phyloP scores from a whole-genome alignment of 1,139 yeast genomes.

The Geotrichum australiense region DNA sequence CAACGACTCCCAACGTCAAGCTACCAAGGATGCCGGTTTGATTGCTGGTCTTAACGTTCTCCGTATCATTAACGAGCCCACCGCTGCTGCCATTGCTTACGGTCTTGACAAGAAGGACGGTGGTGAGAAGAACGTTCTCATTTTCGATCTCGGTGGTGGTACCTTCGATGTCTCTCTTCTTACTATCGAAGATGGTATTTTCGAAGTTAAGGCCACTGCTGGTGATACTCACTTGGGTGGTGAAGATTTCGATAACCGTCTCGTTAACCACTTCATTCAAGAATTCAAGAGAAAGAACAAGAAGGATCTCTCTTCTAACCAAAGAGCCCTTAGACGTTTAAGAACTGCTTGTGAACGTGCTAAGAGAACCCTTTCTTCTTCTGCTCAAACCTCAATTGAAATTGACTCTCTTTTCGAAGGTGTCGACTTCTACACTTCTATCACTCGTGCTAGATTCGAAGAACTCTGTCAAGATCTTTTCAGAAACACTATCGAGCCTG shows the following conservation, averaged over 20 bases:
- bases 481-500: slow-evolving; percentile 95
- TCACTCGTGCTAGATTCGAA: slow-evolving; percentile 99
- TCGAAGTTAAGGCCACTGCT: slow-evolving; percentile 98
- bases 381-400: slow-evolving; percentile 94
- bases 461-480: slow-evolving; percentile 92
- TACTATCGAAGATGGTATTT: slow-evolving; percentile 98
- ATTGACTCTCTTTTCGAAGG: slow-evolving; percentile 96
- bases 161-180: slow-evolving; percentile 96
- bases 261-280: slow-evolving; percentile 78
- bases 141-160: slow-evolving; percentile 98
- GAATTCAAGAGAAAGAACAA: slow-evolving; percentile 97
- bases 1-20: slow-evolving; percentile 98
- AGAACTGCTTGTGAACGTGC: slow-evolving; percentile 99
- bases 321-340: slow-evolving; percentile 96
- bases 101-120: slow-evolving; percentile 91
- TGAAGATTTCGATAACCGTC: slow-evolving; percentile 97
- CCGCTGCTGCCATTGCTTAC: slow-evolving; percentile 96
- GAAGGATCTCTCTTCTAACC: slow-evolving; percentile 81
- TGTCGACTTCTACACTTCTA: slow-evolving; percentile 91
- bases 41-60: slow-evolving; percentile 91
- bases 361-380: slow-evolving; percentile 96
- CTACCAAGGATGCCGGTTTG: slow-evolving; percentile 96
- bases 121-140: slow-evolving; percentile 79
- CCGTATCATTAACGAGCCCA: slow-evolving; percentile 93
- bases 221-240: slow-evolving; percentile 99